Base-by-base conservation (phyloP, 2,329 filamentous ascomycete genomes). In the Fusarium sp. region DNA sequence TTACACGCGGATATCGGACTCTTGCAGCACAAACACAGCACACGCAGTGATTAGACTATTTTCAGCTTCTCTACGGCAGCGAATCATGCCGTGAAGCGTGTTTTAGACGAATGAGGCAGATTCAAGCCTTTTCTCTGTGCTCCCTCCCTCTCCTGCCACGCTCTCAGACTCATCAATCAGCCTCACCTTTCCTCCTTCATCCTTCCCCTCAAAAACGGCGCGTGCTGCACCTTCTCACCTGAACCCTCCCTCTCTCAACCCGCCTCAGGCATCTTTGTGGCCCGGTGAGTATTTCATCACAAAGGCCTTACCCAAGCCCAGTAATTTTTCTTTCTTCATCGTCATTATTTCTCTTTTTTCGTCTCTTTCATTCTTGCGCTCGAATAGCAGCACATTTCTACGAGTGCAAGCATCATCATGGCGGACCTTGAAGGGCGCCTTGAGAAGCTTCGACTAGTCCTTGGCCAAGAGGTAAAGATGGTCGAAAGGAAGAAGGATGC, bases 391-490 rank as follows among this genome's bases (percentile, higher is more conserved):
- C 27, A 54, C 6, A 13, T 35, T 34, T 30, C 30, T n/a, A 11
- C 35, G 32, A 34, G 2, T 16, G n/a, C 34, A 35, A n/a, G 41
- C 50, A 16, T 52, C 32, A 45, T 6, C 48, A 80, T 80, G 78
- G 52, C 76, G 5, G 67, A 62, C 13, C 58, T 68, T 10, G 54
- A 76, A n/a, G 50, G 52, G 35, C 79, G 76, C 13, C 54, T 80
- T 27, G 70, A 75, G 69, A 69, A 52, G 64, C 73, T 80, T 23
- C 73, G 72, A 50, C 50, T 25, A 6, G 43, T 76, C 30, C 59
- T 80, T 18, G 78, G 77, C 18, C 68, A 76, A 34, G 63, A 54
- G 7, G 76, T 79, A 5, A 68, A 67, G 27, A 57, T 79, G 16
- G 64, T 58, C 2, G 74, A 77, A n/a, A 66, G 23, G 2, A 35